Evolutionary conservation across 108 stramenopile species (phyloP).

Genomic region (Nitzschia sp.): DNA sequence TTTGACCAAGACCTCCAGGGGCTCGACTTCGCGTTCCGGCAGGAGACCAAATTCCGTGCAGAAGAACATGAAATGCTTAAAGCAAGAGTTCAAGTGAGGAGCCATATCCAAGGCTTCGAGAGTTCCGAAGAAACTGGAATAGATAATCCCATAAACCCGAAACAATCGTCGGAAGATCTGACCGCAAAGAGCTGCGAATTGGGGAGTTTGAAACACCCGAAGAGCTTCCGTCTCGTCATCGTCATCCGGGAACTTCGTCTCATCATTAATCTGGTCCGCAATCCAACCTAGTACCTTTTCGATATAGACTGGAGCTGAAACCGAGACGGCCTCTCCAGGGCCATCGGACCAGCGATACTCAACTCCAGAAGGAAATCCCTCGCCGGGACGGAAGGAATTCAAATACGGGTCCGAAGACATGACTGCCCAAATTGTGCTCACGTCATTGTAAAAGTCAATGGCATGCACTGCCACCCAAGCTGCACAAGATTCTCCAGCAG

Average conservation of each 20-base stretch:
- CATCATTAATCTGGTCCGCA: slow-evolving; percentile 88
- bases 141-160: slow-evolving; percentile 91
- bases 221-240: slow-evolving; percentile 86
- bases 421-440: slow-evolving; percentile 88
- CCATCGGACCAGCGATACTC: slow-evolving; percentile 87
- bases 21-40: slow-evolving; percentile 89
- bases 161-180: slow-evolving; percentile 88
- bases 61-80: slow-evolving; percentile 94
- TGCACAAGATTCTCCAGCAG: slow-evolving; percentile 88
- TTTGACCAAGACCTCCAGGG: slow-evolving; percentile 86
- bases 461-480: slow-evolving; percentile 93
- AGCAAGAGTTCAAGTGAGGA: slow-evolving; percentile 89
- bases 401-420: slow-evolving; percentile 88
- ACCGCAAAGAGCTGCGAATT: slow-evolving; percentile 86
- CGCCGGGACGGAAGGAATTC: slow-evolving; percentile 85
- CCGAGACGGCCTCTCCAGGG: slow-evolving; percentile 60
- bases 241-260: slow-evolving; percentile 89
- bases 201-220: slow-evolving; percentile 84
- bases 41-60: slow-evolving; percentile 88
- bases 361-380: slow-evolving; percentile 87
- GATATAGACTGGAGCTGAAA: slow-evolving; percentile 85
- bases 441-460: slow-evolving; percentile 92
- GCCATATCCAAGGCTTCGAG: slow-evolving; percentile 90
- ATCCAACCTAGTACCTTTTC: slow-evolving; percentile 89
- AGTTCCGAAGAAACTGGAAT: slow-evolving; percentile 85